Evolutionary conservation across 805 yeast genomes (phyloP), one percentile per base, ranked within the genome.

Genomic region (Priceomyces melissophilus): DNA sequence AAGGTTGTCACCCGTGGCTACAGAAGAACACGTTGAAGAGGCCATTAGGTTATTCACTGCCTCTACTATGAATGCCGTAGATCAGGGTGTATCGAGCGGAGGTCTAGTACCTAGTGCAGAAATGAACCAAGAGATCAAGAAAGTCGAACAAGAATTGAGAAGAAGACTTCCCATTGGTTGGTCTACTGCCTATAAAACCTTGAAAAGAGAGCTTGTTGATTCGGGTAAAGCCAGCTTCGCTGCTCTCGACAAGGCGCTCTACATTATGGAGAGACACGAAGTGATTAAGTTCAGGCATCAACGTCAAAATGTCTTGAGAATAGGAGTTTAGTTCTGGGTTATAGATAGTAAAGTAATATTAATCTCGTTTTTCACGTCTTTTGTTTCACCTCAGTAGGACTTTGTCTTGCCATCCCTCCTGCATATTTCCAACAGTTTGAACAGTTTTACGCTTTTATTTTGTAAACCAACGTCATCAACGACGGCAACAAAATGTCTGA

Each of bases 31-130:
- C 58, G 99, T 93, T 23, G 91, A 87, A 53, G 99, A 93, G 60
- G 97, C 98, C 0, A 87, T 93, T 46, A 71, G 99, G 54, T 69
- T 93, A 46, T 93, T 93, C 65, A 87, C 87, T 45, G 97, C 99
- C 0, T 93, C 99, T 1, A 93, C 99, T 0, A 89, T 93, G 95
- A 90, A 90, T 58, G 99, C 99, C 1, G 91, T 87, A 9, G 78
- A 75, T 35, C 83, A 81, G 57, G 83, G 82, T 30, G 76, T 77
- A 33, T 76, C 64, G 12, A 61, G 62, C 26, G 68, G 66, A 4
- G 68, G 66, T 10, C 44, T 61, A 39, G 52, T 74, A 32, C 68
- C 77, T 4, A 78, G 79, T 45, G 78, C 81, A 28, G 81, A 81
- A 43, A 67, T 82, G 43, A 75, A 80, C 35, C 76, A 76, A 30